Percentiles rank a stretch among this genome's conserved stretches.
Conservation (phyloP, 345 rosid species). For the Linum usitatissimum region DNA sequence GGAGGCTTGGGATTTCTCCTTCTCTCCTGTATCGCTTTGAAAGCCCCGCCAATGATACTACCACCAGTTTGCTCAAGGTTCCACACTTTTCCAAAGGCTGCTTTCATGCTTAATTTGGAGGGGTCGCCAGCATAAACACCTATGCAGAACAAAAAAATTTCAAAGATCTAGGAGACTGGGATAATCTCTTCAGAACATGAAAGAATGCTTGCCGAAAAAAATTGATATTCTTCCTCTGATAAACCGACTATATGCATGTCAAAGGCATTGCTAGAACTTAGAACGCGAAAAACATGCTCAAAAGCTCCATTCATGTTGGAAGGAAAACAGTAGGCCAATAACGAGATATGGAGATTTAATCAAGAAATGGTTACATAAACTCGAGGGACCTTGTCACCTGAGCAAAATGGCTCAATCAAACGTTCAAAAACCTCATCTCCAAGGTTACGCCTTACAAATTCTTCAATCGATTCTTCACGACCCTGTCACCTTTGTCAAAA, state of each 20-base stretch:
- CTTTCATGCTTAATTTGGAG: slow-evolving; percentile 81
- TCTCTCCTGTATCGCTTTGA: slow-evolving; percentile 71
- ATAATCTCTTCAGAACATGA: not conserved
- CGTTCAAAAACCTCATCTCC: slow-evolving; percentile 93
- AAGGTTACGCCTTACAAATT: slow-evolving; percentile 89
- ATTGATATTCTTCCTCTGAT: not conserved
- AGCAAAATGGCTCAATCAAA: slow-evolving; percentile 92
- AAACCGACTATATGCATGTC: not conserved
- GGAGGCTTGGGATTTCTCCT: slow-evolving; percentile 50
- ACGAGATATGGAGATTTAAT: no score
- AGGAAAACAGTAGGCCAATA: no score
- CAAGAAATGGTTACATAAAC: no score
- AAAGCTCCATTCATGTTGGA: no score
- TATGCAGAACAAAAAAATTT: slow-evolving; percentile 15
- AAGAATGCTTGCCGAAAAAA: not conserved
- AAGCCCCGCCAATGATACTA: slow-evolving; percentile 73
- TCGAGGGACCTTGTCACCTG: slow-evolving; percentile 32
- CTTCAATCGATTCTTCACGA: slow-evolving; percentile 88
- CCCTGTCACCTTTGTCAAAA: slow-evolving; percentile 85
- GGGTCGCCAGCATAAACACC: slow-evolving; percentile 98
- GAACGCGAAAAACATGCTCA: not conserved
- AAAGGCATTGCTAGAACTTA: not conserved
- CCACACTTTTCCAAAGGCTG: slow-evolving; percentile 97
- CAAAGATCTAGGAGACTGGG: not conserved
- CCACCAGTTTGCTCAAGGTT: slow-evolving; percentile 82